These are phyloP conservation scores for Arxiozyma slooffiae DNA, from an alignment of 1,139 yeast species.

Conservation along the genomic window DNA sequence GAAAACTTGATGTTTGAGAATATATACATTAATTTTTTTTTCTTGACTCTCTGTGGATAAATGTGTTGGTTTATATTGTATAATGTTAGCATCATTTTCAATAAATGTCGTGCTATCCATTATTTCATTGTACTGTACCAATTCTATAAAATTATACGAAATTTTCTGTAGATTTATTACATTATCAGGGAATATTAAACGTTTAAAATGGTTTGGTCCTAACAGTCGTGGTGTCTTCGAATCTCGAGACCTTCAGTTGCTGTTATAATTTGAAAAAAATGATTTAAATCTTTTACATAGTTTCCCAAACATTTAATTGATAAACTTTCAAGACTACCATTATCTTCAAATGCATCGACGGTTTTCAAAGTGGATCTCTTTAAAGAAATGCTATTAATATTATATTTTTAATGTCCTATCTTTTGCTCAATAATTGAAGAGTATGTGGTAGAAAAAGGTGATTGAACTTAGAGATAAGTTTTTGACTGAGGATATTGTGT, in stretches of 20 bases:
- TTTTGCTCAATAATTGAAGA: background rate
- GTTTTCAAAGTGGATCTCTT: constrained; percentile 9
- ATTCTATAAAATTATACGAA: constrained; percentile 2
- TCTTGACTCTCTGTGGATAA: too few relatives aligned
- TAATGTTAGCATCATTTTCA: too few relatives aligned
- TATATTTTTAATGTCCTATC: background rate
- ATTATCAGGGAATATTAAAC: constrained; percentile 19
- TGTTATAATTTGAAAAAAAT: constrained; percentile 12
- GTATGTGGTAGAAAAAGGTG: background rate
- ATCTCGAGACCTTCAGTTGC: constrained; percentile 12
- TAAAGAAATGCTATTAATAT: background rate
- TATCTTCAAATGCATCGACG: background rate
- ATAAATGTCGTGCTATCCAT: too few relatives aligned
- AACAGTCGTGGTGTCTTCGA: constrained; percentile 13
- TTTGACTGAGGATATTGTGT: background rate
- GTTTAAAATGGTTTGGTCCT: constrained; percentile 15
- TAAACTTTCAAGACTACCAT: constrained; percentile 1
- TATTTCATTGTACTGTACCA: constrained; percentile 2
- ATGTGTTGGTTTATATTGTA: too few relatives aligned
- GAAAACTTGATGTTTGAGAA: background rate
- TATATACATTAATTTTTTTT: constrained; percentile 4
- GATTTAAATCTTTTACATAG: constrained; percentile 7
- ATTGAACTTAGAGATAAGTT: background rate
- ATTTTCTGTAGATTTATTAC: constrained; percentile 11
- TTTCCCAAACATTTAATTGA: constrained; percentile 2